Evolutionary conservation across 441 rosid species (phyloP).

Genomic region (Bruguiera hainesii): DNA sequence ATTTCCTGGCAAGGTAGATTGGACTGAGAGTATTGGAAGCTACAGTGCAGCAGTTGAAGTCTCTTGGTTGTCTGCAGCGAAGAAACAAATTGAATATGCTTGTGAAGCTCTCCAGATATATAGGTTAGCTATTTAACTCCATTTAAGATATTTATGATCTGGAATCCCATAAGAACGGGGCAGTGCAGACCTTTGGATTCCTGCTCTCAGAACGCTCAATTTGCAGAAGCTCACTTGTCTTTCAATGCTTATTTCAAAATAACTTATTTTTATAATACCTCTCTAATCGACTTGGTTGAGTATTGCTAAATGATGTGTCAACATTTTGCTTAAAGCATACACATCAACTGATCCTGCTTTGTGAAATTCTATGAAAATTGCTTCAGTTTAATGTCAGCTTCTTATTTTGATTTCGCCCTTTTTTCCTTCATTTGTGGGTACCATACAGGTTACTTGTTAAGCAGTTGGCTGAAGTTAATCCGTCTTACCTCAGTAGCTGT

Average conservation of each 20-base stretch:
- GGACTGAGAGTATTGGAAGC: conserved; percentile 44
- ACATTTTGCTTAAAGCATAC: background rate
- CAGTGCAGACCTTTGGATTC: conserved; percentile 4
- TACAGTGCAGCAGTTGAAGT: conserved; percentile 57
- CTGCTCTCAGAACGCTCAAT: background rate
- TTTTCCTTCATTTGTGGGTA: conserved; percentile 9
- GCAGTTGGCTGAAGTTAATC: conserved; percentile 54
- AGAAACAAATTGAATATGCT: conserved; percentile 62
- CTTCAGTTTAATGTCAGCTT: conserved; percentile 6
- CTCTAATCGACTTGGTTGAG: conserved; percentile 5
- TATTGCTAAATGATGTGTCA: background rate
- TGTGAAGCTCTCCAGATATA: conserved; percentile 64
- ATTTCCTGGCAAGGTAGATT: conserved; percentile 42
- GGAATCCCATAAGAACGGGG: background rate
- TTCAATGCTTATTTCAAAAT: background rate
- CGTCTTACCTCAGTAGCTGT: conserved; percentile 38
- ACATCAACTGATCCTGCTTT: background rate
- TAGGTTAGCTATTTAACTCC: conserved; percentile 33
- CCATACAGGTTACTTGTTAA: conserved; percentile 55
- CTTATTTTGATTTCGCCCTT: background rate
- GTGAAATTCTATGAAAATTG: background rate
- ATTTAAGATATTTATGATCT: background rate
- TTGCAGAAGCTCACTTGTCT: conserved; percentile 3
- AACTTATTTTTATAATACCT: background rate
- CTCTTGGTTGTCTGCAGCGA: conserved; percentile 59